Base-by-base conservation (phyloP, 441 rosid species). In the Pelargonium australe region DNA sequence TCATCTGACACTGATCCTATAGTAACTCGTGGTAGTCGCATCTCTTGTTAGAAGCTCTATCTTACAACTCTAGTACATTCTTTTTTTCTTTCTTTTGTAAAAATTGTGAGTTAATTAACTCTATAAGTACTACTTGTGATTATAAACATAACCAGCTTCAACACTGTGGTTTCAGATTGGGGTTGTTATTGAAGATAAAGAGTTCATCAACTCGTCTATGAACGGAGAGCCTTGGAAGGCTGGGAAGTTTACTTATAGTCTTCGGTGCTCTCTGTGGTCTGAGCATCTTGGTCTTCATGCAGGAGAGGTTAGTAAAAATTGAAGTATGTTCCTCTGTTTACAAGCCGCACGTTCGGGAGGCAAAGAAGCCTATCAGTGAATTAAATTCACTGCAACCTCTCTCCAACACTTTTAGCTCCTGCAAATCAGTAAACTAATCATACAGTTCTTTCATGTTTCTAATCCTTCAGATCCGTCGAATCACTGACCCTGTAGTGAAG, bases 201-300 rank as follows among this genome's bases (percentile, higher is more conserved):
- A 90, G 67, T 76, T 85, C 0, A 86, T 95, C 68, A 87, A 87
- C 78, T 95, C 99, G 0, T 75, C 72, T 75, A 92, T 95, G 98
- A 92, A 88, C 71, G 99, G 98, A 71, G 82, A 85, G 65, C 95
- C 96, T 34, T 85, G 96, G 98, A 89, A 90, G 77, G 98, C 98
- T 74, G 99, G 99, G 73, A 92, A 82, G 68, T 92, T 92, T 77
- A 63, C 97, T 63, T 66, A 57, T 66, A 89, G 93, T 78, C 98
- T 95, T 72, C 93, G 99, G 73, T 89, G 87, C 12, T 85, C 99
- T 12, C 79, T 95, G 73, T 95, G 99, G 99, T 86, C 94, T 1
- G 99, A 95, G 76, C 98, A 95, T 82, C 98, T 95, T 70, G 98
- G 96, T 74, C 95, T 92, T 79, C 84, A 45, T 70, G 74, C 77